Percentiles rank a stretch among this genome's conserved stretches.
Conservation (phyloP, 495 filamentous ascomycete species). For the Hamigera avellanea region DNA sequence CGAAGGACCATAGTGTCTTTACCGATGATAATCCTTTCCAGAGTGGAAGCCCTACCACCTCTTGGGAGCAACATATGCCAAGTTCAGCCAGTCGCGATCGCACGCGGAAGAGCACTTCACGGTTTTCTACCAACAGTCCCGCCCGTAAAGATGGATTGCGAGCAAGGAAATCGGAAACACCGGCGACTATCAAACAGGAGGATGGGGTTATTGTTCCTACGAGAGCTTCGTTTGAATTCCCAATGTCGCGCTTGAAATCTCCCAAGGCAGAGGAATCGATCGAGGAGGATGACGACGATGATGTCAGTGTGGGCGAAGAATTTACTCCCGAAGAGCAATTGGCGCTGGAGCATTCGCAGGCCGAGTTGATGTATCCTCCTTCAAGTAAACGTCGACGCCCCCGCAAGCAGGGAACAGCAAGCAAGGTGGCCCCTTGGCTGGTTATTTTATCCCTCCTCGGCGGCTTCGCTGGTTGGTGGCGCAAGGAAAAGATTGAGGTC, state of each 20-base stretch:
- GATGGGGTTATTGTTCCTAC: constrained; percentile 24
- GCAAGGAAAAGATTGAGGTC: constrained; percentile 87
- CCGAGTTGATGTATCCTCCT: constrained; percentile 15
- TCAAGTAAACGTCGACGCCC: constrained; percentile 24
- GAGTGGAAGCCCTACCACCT: constrained; percentile 55
- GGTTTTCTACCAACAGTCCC: constrained; percentile 23
- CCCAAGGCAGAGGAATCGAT: constrained; percentile 24
- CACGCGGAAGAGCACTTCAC: constrained; percentile 37
- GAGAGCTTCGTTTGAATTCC: constrained; percentile 37
- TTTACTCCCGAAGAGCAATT: constrained; percentile 86
- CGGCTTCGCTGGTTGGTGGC: constrained; percentile 71
- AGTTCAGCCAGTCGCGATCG: constrained; percentile 29
- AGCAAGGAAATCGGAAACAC: constrained; percentile 24
- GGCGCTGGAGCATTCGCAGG: constrained; percentile 55
- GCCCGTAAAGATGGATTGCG: constrained; percentile 22
- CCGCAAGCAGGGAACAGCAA: constrained; percentile 20
- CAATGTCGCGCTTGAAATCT: constrained; percentile 17
- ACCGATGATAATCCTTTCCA: constrained; percentile 91
- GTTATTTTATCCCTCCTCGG: constrained; percentile 53
- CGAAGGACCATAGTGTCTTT: constrained; percentile 49
- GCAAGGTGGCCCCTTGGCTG: constrained; percentile 48
- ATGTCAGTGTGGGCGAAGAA: constrained; percentile 64
- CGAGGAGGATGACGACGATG: constrained; percentile 29
- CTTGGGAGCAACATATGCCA: constrained; percentile 16
- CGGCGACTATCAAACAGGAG: constrained; percentile 23